A percentile compares a stretch with the other conserved stretches of the same genome.
phyloP scores from a whole-genome alignment of 1,284 basidiomycete species.

The Ceratobasidium papillatum region DNA sequence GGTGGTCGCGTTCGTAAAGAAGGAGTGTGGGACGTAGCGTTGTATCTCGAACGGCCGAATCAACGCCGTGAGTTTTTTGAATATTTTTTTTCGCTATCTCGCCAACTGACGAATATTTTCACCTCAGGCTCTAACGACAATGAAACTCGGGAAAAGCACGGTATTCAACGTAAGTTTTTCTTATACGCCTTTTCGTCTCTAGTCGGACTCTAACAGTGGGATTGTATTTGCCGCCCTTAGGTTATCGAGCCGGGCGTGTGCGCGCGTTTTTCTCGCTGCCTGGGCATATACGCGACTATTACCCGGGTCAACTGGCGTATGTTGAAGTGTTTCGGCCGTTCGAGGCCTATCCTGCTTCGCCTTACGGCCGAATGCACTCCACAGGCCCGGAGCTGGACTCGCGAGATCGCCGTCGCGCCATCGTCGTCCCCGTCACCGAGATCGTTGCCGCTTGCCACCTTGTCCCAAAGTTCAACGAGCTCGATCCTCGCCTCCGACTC shows the following conservation, averaged over 20 bases:
- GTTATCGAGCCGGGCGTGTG: conserved; percentile 27
- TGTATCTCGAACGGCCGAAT: conserved; percentile 8
- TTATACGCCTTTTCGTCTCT: neutral
- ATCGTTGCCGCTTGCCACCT: conserved; percentile 23
- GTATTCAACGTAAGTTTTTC: conserved; percentile 3
- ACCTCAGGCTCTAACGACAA: neutral
- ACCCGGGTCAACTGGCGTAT: conserved; percentile 5
- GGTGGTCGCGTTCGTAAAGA: neutral
- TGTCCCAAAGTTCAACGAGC: neutral
- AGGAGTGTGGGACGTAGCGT: conserved; percentile 16
- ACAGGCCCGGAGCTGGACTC: conserved; percentile 5
- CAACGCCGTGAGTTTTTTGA: neutral
- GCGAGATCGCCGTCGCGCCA: neutral
- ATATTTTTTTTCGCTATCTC: neutral
- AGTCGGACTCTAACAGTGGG: neutral
- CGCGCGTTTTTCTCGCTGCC: conserved; percentile 21
- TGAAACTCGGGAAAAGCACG: neutral
- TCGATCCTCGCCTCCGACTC: neutral
- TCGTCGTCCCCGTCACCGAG: conserved; percentile 18
- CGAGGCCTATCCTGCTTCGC: neutral
- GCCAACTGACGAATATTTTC: neutral
- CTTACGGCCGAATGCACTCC: neutral
- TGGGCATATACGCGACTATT: neutral
- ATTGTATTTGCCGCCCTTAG: neutral
- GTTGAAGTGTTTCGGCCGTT: conserved; percentile 13